These are phyloP conservation scores for Fagopyrum esculentum DNA, from an alignment of 148 eudicot species.

Conservation along the genomic window DNA sequence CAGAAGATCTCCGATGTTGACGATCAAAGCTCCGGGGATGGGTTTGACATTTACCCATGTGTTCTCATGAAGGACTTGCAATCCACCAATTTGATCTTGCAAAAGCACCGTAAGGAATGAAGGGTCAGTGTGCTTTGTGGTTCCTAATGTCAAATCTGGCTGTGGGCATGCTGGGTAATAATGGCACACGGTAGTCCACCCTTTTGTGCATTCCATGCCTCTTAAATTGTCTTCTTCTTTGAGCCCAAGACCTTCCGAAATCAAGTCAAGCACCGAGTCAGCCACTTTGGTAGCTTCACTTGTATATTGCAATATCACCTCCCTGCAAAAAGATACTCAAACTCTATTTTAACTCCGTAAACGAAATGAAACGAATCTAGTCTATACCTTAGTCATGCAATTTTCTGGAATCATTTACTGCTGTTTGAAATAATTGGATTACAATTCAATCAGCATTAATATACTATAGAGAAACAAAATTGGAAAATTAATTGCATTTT, in stretches of 20 bases:
- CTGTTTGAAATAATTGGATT: too few relatives aligned
- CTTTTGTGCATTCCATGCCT: constrained; percentile 10
- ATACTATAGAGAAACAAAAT: too few relatives aligned
- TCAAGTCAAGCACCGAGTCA: not conserved
- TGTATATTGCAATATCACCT: constrained; percentile 1
- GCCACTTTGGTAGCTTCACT: not conserved
- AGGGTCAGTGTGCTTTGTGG: constrained; percentile 3
- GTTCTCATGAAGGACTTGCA: constrained; percentile 7
- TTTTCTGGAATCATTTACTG: too few relatives aligned
- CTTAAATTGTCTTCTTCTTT: not conserved
- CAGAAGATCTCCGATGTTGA: constrained; percentile 11
- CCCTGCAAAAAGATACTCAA: constrained; percentile 3
- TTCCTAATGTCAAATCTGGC: not conserved
- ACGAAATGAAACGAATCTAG: too few relatives aligned
- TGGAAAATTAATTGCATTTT: too few relatives aligned
- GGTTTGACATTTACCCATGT: constrained; percentile 10
- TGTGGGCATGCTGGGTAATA: constrained; percentile 13
- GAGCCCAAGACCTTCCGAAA: constrained; percentile 4
- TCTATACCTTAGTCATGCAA: too few relatives aligned
- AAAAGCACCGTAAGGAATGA: constrained; percentile 1
- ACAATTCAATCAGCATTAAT: too few relatives aligned
- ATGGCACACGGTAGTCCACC: constrained; percentile 3
- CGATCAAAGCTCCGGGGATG: not conserved
- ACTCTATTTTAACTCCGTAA: not conserved
- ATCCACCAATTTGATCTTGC: constrained; percentile 10